These are phyloP conservation scores for Solanum etuberosum DNA, from an alignment of 257 asterid genomes.

Conservation along the genomic window DNA sequence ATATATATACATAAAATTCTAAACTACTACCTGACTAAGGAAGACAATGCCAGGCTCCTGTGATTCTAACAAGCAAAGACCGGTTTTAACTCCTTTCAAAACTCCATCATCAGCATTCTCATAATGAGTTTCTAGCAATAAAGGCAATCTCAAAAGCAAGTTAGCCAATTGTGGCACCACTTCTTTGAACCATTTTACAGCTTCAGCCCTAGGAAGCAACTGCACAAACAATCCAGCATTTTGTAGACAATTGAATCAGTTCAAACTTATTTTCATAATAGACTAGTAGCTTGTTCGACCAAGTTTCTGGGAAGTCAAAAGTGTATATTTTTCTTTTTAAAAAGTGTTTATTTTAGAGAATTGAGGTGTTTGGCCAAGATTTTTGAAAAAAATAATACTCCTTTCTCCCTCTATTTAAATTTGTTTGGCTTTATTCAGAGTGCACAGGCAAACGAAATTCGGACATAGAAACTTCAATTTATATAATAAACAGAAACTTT, in stretches of 20 bases:
- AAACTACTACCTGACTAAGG: constrained; percentile 56
- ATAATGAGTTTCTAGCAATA: constrained; percentile 62
- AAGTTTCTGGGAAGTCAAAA: neutral
- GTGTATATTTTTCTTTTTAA: neutral
- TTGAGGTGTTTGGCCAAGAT: neutral
- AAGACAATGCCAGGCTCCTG: constrained; percentile 64
- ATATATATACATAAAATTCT: neutral
- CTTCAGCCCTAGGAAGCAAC: constrained; percentile 55
- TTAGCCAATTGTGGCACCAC: constrained; percentile 63
- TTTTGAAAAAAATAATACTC: neutral
- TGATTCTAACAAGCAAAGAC: constrained; percentile 58
- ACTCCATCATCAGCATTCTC: constrained; percentile 18
- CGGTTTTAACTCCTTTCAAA: constrained; percentile 26
- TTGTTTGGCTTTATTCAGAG: neutral
- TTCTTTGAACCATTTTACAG: constrained; percentile 51
- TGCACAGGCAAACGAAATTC: neutral
- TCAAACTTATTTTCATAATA: neutral
- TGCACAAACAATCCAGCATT: constrained; percentile 9
- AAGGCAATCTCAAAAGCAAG: constrained; percentile 61
- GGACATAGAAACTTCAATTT: neutral
- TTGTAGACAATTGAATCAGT: neutral
- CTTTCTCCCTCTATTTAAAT: neutral
- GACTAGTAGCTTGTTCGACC: neutral
- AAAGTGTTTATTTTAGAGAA: neutral
- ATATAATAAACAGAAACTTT: neutral